Base-by-base conservation (phyloP, 129 eudicot species). In the Arctium minus region DNA sequence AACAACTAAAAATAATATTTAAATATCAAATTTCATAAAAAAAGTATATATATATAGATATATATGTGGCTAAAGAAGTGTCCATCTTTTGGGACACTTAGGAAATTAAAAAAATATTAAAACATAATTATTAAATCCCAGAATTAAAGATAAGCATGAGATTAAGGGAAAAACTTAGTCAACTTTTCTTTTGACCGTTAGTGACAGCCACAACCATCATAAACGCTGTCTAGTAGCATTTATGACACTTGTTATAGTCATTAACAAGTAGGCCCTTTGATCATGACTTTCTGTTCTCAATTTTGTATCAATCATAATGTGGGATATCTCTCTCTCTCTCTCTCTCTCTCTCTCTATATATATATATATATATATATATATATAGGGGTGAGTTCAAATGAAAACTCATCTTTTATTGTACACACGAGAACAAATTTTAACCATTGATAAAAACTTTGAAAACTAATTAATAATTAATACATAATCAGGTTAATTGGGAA, bases 261-360 rank as follows among this genome's bases (percentile, higher is more conserved):
- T 79, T 38, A 80, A 46, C 83, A 13, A 36, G 76, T n/a, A 80
- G 77, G 77, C 83, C 77, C 77, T 5, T 78, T 67, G 62, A 78
- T 70, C 36, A 71, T 70, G 77, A 71, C 56, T 71, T 46, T 12
- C n/a, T 44, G 69, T 60, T 60, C 2, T 7, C 9, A 60, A n/a
- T 60, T 60, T 60, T 60, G 9, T n/a, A 60, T 60, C 68, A 60
- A 60, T 60, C 68, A 60, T 60, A 60, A n/a, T 60, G 29, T 60
- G 29, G 68, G 22, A 22, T 22, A 0, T 22, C 27, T 22, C 27
- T 22, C 27, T 22, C 27, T 22, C 27, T 22, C 27, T 22, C 27
- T 22, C 27, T 22, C 27, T 22, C 27, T 22, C 27, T 22, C 27
- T 22, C 27, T 22, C 27, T 22, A 3, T 13, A 3, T 13, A 50